These are phyloP conservation scores for Rhypophila decipiens DNA, from an alignment of 495 filamentous ascomycete genomes.

Conservation along the genomic window DNA sequence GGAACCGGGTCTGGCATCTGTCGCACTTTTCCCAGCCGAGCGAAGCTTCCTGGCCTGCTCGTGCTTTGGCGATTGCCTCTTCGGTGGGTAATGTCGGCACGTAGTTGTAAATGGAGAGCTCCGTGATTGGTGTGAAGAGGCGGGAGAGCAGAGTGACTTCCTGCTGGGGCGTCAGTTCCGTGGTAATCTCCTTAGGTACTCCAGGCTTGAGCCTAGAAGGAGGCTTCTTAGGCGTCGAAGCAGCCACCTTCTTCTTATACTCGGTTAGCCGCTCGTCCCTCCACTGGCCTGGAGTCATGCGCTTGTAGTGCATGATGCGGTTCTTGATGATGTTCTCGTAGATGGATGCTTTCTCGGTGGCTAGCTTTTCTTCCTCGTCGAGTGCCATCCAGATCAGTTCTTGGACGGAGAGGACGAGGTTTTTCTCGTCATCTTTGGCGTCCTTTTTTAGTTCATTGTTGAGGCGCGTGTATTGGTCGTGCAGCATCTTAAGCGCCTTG, in stretches of 20 bases:
- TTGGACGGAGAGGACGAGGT: constrained; percentile 55
- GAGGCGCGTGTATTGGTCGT: constrained; percentile 64
- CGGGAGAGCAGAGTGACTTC: constrained; percentile 59
- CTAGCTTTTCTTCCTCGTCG: constrained; percentile 77
- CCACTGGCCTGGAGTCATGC: constrained; percentile 67
- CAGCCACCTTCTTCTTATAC: constrained; percentile 22
- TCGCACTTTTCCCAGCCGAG: constrained; percentile 83
- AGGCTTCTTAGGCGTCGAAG: constrained; percentile 12
- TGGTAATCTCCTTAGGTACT: constrained; percentile 47
- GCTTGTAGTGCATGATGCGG: constrained; percentile 64
- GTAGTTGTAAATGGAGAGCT: constrained; percentile 65
- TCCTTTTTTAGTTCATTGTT: constrained; percentile 59
- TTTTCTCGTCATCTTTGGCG: constrained; percentile 30
- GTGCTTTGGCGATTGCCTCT: constrained; percentile 45
- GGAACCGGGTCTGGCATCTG: constrained; percentile 77
- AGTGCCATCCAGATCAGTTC: constrained; percentile 71
- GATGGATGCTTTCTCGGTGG: constrained; percentile 56
- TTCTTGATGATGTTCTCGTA: constrained; percentile 80
- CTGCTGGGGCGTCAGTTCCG: constrained; percentile 58
- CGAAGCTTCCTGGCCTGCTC: constrained; percentile 55
- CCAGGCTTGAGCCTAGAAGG: constrained; percentile 16
- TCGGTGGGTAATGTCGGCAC: constrained; percentile 57
- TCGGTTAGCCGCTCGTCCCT: constrained; percentile 33
- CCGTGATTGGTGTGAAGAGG: constrained; percentile 53
- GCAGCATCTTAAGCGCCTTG: constrained; percentile 63